Percentiles rank a stretch among this genome's conserved stretches.
Evolutionary conservation across 305 asterid genomes (phyloP).

Genomic region (Rubia balearica): DNA sequence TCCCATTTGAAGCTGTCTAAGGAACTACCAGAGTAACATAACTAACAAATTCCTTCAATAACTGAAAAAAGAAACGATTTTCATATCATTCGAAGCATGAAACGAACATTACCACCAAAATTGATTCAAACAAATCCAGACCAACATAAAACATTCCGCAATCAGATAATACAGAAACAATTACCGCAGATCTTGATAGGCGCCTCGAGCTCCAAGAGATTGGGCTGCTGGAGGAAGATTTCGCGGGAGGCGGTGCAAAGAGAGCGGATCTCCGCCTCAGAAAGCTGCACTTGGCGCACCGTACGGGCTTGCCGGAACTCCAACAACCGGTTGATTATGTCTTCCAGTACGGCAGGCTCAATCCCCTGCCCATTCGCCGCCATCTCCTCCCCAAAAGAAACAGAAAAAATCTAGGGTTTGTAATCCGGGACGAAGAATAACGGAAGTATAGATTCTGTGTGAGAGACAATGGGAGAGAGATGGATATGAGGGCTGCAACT

Average conservation of each 20-base stretch:
- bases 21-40: not conserved
- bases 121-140: not conserved
- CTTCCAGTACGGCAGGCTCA: conserved; percentile 72
- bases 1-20: not conserved
- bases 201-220: conserved; percentile 87
- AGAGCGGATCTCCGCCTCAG: conserved; percentile 79
- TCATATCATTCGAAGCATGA: not conserved
- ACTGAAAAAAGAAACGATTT: not conserved
- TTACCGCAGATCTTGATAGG: conserved; percentile 96
- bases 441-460: not conserved
- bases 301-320: conserved; percentile 67
- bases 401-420: conserved; percentile 22
- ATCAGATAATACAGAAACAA: not conserved
- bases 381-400: conserved; percentile 21
- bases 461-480: conserved; percentile 13
- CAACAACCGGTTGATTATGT: conserved; percentile 69
- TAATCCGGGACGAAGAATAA: conserved; percentile 1
- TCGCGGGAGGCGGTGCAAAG: conserved; percentile 62
- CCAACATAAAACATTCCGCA: not conserved
- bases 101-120: conserved; percentile 2
- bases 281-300: conserved; percentile 71
- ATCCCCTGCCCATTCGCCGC: conserved; percentile 73
- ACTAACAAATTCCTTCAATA: not conserved
- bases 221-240: conserved; percentile 78
- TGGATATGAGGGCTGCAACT: conserved; percentile 25